Evolutionary conservation across 768 basidiomycete species (phyloP).

Genomic region (Suillus fuscotomentosus): DNA sequence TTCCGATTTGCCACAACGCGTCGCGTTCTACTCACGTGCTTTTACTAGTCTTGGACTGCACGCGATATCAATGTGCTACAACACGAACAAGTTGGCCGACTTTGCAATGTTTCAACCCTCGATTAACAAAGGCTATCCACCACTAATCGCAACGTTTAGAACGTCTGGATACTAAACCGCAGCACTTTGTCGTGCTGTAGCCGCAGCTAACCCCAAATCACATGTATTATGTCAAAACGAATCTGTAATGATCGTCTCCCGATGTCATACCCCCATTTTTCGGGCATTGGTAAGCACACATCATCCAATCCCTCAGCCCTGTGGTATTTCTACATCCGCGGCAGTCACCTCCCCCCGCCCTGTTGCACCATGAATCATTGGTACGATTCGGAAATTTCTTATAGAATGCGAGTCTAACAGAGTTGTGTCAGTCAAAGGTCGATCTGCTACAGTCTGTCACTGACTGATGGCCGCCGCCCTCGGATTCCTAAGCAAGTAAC

Average conservation of each 20-base stretch:
- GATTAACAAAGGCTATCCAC: neutral
- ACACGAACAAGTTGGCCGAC: neutral
- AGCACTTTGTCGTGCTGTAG: neutral
- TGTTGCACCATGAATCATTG: neutral
- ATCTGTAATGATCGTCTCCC: constrained; percentile 2
- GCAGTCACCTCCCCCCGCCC: neutral
- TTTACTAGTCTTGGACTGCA: constrained; percentile 1
- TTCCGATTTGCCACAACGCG: constrained; percentile 33
- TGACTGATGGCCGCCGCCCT: neutral
- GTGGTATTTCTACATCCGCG: constrained; percentile 2
- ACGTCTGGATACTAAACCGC: neutral
- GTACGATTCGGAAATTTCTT: neutral
- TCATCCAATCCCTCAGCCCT: constrained; percentile 1
- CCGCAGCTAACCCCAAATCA: neutral
- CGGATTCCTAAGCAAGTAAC: neutral
- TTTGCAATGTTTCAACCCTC: neutral
- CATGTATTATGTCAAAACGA: neutral
- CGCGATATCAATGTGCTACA: neutral
- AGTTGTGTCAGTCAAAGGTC: neutral
- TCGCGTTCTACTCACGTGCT: constrained; percentile 11
- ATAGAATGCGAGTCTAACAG: neutral
- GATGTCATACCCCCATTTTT: neutral
- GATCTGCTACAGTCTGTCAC: neutral
- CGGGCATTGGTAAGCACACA: neutral
- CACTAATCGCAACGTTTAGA: neutral